phyloP scores from a whole-genome alignment of 2,329 filamentous ascomycete species.

The Alternaria dauci region DNA sequence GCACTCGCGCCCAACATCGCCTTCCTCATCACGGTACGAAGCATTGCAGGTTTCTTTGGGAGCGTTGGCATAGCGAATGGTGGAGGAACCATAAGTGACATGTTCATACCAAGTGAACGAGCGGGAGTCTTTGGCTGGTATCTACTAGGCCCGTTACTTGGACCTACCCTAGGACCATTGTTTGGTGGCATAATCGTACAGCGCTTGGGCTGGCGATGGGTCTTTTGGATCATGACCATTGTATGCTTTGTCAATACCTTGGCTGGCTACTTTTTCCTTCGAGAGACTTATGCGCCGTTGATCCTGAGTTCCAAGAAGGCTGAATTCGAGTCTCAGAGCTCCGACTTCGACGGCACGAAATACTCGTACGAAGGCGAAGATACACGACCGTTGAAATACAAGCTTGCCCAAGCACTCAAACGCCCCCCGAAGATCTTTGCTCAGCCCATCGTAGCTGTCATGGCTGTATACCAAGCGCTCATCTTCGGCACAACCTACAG shows the following conservation, averaged over 20 bases:
- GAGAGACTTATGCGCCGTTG: conserved; percentile 56
- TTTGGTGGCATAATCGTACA: conserved; percentile 57
- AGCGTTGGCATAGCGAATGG: conserved; percentile 61
- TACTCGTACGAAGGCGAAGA: conserved; percentile 57
- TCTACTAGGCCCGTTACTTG: conserved; percentile 55
- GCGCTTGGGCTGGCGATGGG: conserved; percentile 58
- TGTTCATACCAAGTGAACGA: conserved; percentile 58
- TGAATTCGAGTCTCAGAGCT: conserved; percentile 42
- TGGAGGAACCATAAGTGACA: conserved; percentile 61
- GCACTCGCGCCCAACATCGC: conserved; percentile 59
- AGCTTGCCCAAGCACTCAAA: conserved; percentile 50
- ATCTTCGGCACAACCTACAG: conserved; percentile 59
- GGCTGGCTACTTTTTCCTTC: conserved; percentile 54
- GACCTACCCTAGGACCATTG: conserved; percentile 54
- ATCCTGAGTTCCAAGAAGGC: conserved; percentile 50
- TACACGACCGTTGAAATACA: conserved; percentile 46
- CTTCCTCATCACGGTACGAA: conserved; percentile 56
- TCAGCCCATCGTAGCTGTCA: conserved; percentile 58
- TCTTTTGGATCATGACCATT: conserved; percentile 58
- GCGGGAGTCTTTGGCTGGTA: conserved; percentile 59
- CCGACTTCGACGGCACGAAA: conserved; percentile 35
- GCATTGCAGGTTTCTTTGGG: conserved; percentile 60
- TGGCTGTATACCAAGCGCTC: conserved; percentile 58
- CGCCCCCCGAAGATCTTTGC: conserved; percentile 55
- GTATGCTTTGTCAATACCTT: conserved; percentile 54